phyloP scores from a whole-genome alignment of 78 protist genomes.

The Pigoraptor vietnamica region DNA sequence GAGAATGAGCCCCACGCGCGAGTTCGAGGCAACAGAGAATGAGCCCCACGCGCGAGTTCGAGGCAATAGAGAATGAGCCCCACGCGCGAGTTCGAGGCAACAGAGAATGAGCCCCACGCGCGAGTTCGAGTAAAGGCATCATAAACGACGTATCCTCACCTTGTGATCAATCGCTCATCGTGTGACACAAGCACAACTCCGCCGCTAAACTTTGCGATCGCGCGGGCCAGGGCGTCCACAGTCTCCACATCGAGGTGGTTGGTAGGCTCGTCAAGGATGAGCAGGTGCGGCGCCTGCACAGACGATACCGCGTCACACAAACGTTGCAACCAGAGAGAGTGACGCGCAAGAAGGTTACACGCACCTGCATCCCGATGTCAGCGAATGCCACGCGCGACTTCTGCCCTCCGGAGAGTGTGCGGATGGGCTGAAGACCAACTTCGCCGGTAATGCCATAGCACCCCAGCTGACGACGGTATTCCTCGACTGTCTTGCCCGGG shows the following conservation, averaged over 20 bases:
- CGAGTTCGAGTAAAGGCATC: not conserved
- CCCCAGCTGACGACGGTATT: slow-evolving; percentile 51
- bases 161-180: slow-evolving; percentile 71
- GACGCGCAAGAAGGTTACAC: too few relatives aligned
- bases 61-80: not conserved
- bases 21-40: not conserved
- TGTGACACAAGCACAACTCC: slow-evolving; percentile 79
- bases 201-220: slow-evolving; percentile 37
- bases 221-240: slow-evolving; percentile 65
- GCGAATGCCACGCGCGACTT: slow-evolving; percentile 84
- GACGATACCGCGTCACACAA: not conserved
- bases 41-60: not conserved
- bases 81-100: not conserved
- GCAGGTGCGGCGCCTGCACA: not conserved
- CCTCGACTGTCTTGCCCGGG: not conserved
- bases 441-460: slow-evolving; percentile 55
- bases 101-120: not conserved
- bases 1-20: not conserved
- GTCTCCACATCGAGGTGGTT: slow-evolving; percentile 64
- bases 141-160: not conserved
- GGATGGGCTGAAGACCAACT: slow-evolving; percentile 41
- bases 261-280: slow-evolving; percentile 91
- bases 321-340: too few relatives aligned
- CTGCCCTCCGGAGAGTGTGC: slow-evolving; percentile 84
- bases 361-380: slow-evolving; percentile 41